phyloP scores from a whole-genome alignment of 2,329 filamentous ascomycete genomes.

The Fusarium albosuccineum region DNA sequence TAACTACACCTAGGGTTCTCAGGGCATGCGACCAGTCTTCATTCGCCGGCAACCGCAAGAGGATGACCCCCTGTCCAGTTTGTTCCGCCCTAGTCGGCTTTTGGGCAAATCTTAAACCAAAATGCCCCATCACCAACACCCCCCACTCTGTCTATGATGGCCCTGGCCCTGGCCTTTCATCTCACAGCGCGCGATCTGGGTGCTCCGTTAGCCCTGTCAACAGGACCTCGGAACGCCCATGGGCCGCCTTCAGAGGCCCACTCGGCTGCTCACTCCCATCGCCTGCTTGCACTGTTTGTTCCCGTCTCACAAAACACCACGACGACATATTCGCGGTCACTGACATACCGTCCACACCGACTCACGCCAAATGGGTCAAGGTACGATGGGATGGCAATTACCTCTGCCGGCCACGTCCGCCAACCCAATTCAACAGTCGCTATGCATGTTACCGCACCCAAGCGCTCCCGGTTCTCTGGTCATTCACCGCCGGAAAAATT shows the following conservation, averaged over 20 bases:
- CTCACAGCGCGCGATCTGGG: conserved; percentile 4
- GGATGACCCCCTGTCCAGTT: neutral
- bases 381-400: neutral
- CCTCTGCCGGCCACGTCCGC: neutral
- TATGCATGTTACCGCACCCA: conserved; percentile 2
- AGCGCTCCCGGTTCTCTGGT: conserved; percentile 4
- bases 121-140: conserved; percentile 19
- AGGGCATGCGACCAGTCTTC: conserved; percentile 21
- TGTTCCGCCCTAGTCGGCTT: neutral
- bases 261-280: conserved; percentile 4
- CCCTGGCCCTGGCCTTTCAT: conserved; percentile 4
- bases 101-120: neutral
- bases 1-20: conserved; percentile 15
- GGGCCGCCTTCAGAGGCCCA: conserved; percentile 17
- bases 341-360: neutral
- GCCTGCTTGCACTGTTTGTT: neutral
- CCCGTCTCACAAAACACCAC: neutral
- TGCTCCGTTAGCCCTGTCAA: neutral
- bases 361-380: neutral
- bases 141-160: conserved; percentile 17
- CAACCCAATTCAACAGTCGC: neutral
- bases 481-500: conserved; percentile 35
- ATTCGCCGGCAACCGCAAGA: conserved; percentile 16
- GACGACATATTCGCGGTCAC: neutral
- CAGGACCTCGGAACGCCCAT: conserved; percentile 10